phyloP scores from a whole-genome alignment of 768 basidiomycete species.

The Pisolithus sp. region DNA sequence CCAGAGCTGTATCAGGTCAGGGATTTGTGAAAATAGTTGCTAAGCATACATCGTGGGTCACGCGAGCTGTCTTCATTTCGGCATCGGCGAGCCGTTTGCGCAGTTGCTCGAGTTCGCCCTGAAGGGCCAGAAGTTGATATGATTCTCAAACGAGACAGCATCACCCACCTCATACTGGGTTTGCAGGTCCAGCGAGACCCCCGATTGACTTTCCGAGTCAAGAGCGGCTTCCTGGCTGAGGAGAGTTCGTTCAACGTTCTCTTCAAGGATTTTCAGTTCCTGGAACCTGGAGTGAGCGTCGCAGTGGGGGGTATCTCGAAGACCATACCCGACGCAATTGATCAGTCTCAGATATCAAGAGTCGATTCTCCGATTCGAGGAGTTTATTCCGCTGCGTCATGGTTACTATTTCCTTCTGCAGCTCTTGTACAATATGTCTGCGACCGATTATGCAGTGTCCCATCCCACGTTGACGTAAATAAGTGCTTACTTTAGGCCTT shows the following conservation, averaged over 20 bases:
- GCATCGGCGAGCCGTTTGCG: constrained; percentile 61
- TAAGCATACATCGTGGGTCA: constrained; percentile 55
- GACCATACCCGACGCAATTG: constrained; percentile 63
- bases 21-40: background rate
- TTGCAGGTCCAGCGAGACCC: constrained; percentile 30
- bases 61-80: constrained; percentile 71
- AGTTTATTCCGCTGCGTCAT: constrained; percentile 58
- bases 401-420: constrained; percentile 73
- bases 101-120: constrained; percentile 64
- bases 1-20: background rate
- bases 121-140: background rate
- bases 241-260: constrained; percentile 60
- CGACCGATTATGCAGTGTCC: background rate
- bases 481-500: constrained; percentile 64
- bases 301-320: background rate
- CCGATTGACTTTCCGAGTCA: constrained; percentile 16
- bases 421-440: constrained; percentile 83
- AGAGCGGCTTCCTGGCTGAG: constrained; percentile 42
- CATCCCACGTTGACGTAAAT: background rate
- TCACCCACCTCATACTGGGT: constrained; percentile 47
- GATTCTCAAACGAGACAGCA: background rate
- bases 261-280: constrained; percentile 75
- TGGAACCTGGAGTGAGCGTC: constrained; percentile 23
- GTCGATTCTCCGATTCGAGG: constrained; percentile 72
- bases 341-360: constrained; percentile 48